These are phyloP conservation scores for Begonia masoniana DNA, from an alignment of 306 rosid genomes.

Conservation along the genomic window DNA sequence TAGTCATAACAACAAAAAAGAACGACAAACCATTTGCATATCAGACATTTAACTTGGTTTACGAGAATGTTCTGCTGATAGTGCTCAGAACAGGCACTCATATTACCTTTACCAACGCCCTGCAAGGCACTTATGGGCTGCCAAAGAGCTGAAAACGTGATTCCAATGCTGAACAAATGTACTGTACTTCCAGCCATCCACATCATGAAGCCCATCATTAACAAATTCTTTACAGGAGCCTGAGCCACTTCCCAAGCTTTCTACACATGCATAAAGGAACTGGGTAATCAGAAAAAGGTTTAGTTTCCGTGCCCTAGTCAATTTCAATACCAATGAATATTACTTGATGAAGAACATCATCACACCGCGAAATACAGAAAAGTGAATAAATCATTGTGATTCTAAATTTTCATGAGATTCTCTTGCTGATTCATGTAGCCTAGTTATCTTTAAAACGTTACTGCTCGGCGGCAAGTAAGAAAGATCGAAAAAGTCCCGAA, in stretches of 20 bases:
- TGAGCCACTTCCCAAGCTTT: constrained; percentile 99
- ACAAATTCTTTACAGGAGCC: constrained; percentile 86
- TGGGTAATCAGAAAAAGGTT: background rate
- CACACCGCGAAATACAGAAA: background rate
- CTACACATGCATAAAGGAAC: constrained; percentile 25
- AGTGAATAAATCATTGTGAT: too few species aligned
- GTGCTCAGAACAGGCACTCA: too few species aligned
- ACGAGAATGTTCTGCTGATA: too few species aligned
- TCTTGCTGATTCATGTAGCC: background rate
- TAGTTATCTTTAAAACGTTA: background rate
- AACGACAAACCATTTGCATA: too few species aligned
- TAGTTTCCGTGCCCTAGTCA: background rate
- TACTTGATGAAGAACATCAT: background rate
- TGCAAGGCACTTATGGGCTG: constrained; percentile 92
- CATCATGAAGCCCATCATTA: constrained; percentile 99
- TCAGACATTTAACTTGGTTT: too few species aligned
- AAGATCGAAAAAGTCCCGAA: too few species aligned
- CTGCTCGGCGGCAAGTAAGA: too few species aligned
- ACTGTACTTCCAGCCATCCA: constrained; percentile 99
- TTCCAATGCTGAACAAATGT: constrained; percentile 91
- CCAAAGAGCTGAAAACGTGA: constrained; percentile 98
- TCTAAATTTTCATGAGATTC: too few species aligned
- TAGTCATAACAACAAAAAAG: too few species aligned
- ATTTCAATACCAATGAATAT: background rate
- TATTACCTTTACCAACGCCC: constrained; percentile 75